Evolutionary conservation across 257 asterid species (phyloP).

Genomic region (Catharanthus roseus): DNA sequence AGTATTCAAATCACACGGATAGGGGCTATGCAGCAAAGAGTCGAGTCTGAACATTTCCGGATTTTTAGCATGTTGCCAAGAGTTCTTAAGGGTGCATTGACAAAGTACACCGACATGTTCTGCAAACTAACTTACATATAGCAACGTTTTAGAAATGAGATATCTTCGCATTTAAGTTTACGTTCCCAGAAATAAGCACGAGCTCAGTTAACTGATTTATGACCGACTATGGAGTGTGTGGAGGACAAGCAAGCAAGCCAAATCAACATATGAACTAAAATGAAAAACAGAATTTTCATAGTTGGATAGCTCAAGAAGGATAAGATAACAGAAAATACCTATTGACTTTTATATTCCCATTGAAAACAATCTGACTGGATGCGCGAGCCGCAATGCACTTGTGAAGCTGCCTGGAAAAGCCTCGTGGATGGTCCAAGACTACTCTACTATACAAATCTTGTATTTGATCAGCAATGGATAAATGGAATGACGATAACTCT

Average conservation of each 20-base stretch:
- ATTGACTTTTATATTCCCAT: conserved; percentile 89
- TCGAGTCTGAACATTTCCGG: no score
- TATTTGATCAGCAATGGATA: conserved; percentile 63
- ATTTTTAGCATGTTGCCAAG: neutral
- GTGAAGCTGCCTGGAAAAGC: conserved; percentile 77
- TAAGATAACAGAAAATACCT: conserved; percentile 41
- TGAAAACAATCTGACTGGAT: conserved; percentile 78
- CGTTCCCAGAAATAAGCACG: neutral
- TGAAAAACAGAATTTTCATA: neutral
- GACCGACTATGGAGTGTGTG: no score
- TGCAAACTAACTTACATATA: neutral
- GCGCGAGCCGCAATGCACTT: conserved; percentile 96
- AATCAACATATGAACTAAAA: neutral
- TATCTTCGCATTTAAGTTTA: neutral
- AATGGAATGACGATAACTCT: conserved; percentile 76
- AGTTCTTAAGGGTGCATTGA: neutral
- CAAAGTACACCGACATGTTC: neutral
- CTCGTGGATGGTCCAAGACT: conserved; percentile 83
- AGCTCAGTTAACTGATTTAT: no score
- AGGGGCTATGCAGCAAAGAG: neutral
- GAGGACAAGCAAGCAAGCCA: no score
- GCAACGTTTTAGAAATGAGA: neutral
- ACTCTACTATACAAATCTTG: conserved; percentile 88
- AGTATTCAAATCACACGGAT: neutral
- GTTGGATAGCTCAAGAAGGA: neutral